Percentiles rank a stretch among this genome's conserved stretches.
Conservation (phyloP, 768 basidiomycete genomes). For the Podaxis mareebaensis region DNA sequence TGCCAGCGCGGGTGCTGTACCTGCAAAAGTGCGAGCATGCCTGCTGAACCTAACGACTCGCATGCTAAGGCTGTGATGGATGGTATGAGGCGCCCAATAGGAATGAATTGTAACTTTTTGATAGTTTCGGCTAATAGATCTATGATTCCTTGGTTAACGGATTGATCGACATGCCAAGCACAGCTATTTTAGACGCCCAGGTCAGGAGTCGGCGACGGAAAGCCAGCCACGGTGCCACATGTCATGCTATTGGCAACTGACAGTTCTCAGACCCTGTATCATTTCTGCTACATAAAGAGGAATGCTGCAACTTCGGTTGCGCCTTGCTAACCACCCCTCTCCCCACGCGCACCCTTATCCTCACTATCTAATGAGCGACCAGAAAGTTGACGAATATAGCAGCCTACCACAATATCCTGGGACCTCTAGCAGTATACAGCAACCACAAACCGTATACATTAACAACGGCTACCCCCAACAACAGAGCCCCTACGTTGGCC, state of each 20-base stretch:
- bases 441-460: not conserved
- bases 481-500: slow-evolving; percentile 5
- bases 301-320: not conserved
- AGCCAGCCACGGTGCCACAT: not conserved
- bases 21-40: not conserved
- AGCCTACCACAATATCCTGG: not conserved
- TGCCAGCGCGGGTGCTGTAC: slow-evolving; percentile 42
- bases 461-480: not conserved
- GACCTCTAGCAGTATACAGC: not conserved
- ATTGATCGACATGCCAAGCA: not conserved
- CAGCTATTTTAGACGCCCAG: not conserved
- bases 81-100: not conserved
- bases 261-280: too few relatives aligned
- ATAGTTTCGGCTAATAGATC: slow-evolving; percentile 1
- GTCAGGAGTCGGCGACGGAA: not conserved
- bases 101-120: slow-evolving; percentile 10
- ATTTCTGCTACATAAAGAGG: not conserved
- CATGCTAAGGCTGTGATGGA: not conserved
- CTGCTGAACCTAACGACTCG: not conserved
- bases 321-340: not conserved
- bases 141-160: not conserved
- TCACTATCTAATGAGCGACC: not conserved
- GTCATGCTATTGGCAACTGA: not conserved
- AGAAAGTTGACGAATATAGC: not conserved
- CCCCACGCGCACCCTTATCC: not conserved